Conservation (phyloP, 805 yeast species). For the Wickerhamiella brachini region DNA sequence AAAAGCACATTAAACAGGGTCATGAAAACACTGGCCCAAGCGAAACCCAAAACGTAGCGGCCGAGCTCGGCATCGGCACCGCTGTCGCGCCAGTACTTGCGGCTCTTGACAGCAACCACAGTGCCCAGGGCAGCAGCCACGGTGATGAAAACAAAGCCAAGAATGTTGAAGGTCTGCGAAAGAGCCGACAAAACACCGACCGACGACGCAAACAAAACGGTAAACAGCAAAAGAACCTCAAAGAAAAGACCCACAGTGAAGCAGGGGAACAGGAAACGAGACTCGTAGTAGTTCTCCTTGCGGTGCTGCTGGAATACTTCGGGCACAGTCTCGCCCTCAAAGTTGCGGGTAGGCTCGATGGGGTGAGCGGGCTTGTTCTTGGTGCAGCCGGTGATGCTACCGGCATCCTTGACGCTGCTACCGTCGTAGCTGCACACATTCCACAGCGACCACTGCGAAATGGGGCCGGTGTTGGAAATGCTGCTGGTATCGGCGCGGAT, state of each 20-base stretch:
- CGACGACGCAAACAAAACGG: conserved; percentile 17
- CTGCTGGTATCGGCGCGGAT: conserved; percentile 55
- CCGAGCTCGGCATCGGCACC: conserved; percentile 23
- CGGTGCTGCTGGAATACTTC: conserved; percentile 33
- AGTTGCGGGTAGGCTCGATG: conserved; percentile 68
- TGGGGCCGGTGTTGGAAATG: conserved; percentile 29
- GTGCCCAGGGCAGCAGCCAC: conserved; percentile 62
- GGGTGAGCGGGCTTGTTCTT: conserved; percentile 61
- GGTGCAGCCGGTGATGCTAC: conserved; percentile 37
- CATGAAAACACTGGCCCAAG: conserved; percentile 42
- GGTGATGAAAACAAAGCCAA: conserved; percentile 20
- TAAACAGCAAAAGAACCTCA: conserved; percentile 34
- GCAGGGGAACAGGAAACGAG: conserved; percentile 58
- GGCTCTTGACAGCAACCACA: conserved; percentile 65
- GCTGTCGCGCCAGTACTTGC: conserved; percentile 44
- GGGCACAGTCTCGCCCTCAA: conserved; percentile 44
- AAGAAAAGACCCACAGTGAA: conserved; percentile 44
- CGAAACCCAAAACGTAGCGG: conserved; percentile 36
- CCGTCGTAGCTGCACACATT: conserved; percentile 39
- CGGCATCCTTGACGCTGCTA: conserved; percentile 31
- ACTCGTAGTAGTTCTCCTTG: conserved; percentile 46
- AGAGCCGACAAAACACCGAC: conserved; percentile 19
- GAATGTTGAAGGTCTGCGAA: conserved; percentile 15
- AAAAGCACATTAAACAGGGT: conserved; percentile 20
- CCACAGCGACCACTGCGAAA: conserved; percentile 75